Conservation (phyloP, 352 stramenopile genomes). For the Thraustochytrium sp. region DNA sequence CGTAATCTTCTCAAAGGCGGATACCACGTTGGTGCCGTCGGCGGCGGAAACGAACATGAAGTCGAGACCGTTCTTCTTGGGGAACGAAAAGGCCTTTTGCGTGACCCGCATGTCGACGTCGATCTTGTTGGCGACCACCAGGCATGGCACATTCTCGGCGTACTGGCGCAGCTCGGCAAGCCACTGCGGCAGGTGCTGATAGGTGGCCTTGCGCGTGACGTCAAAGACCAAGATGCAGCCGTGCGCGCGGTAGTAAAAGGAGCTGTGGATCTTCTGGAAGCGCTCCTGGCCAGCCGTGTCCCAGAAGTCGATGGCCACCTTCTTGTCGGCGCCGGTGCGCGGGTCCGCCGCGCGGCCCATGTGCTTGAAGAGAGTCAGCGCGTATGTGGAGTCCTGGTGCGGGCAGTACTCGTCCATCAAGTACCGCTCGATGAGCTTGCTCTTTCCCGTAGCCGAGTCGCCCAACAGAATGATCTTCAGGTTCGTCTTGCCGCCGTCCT, state of each 20-base stretch:
- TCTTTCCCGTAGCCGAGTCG: constrained; percentile 89
- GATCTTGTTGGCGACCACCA: constrained; percentile 94
- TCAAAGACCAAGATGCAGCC: constrained; percentile 90
- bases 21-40: constrained; percentile 91
- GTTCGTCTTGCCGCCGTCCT: background rate
- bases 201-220: constrained; percentile 88
- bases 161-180: constrained; percentile 83
- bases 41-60: constrained; percentile 88
- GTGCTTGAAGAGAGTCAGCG: constrained; percentile 86
- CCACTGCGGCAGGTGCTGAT: constrained; percentile 83
- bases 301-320: constrained; percentile 77
- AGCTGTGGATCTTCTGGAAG: constrained; percentile 89
- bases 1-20: constrained; percentile 83
- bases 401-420: constrained; percentile 93
- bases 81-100: constrained; percentile 92
- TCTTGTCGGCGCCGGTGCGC: constrained; percentile 44
- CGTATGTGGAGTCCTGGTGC: constrained; percentile 86
- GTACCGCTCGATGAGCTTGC: constrained; percentile 88
- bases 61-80: constrained; percentile 80
- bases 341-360: constrained; percentile 69
- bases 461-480: constrained; percentile 83
- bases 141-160: constrained; percentile 81
- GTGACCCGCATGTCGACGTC: constrained; percentile 91
- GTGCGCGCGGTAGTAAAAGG: constrained; percentile 90
- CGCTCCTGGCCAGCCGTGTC: constrained; percentile 89